Evolutionary conservation across 2,329 filamentous ascomycete species (phyloP).

Genomic region (Botrytis hyacinthi): DNA sequence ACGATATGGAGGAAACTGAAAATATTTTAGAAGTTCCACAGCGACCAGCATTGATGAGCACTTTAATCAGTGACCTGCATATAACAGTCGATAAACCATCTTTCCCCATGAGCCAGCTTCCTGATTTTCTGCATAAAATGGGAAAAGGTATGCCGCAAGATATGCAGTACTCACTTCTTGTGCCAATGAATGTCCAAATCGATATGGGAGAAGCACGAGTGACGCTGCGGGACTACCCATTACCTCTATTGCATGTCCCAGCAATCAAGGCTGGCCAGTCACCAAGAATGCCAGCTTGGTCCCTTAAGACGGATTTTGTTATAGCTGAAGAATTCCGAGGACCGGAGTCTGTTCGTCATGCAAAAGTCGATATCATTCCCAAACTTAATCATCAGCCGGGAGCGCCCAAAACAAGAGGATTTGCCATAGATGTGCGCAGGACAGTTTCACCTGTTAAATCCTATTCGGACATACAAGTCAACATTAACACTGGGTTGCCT

Average conservation of each 20-base stretch:
- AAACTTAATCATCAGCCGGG: slow-evolving; percentile 56
- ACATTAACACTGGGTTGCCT: slow-evolving; percentile 89
- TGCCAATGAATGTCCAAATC: slow-evolving; percentile 86
- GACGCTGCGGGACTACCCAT: slow-evolving; percentile 87
- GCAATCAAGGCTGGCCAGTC: slow-evolving; percentile 77
- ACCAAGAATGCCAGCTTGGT: slow-evolving; percentile 74
- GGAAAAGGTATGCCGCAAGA: slow-evolving; percentile 96
- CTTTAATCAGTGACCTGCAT: slow-evolving; percentile 79
- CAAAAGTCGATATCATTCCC: slow-evolving; percentile 81
- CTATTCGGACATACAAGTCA: slow-evolving; percentile 86
- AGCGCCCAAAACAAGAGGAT: slow-evolving; percentile 59
- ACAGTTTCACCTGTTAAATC: slow-evolving; percentile 95
- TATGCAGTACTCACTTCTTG: slow-evolving; percentile 83
- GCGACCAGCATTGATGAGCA: slow-evolving; percentile 77
- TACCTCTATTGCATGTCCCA: slow-evolving; percentile 89
- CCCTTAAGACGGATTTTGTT: slow-evolving; percentile 86
- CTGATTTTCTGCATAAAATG: slow-evolving; percentile 79
- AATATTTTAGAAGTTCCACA: slow-evolving; percentile 82
- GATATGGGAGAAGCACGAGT: slow-evolving; percentile 87
- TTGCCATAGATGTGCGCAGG: slow-evolving; percentile 80
- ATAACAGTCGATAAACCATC: slow-evolving; percentile 88
- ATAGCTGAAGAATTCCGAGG: slow-evolving; percentile 91
- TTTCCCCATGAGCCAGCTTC: slow-evolving; percentile 78
- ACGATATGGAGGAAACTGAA: slow-evolving; percentile 80
- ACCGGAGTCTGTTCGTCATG: slow-evolving; percentile 72